Percentiles rank a stretch among this genome's conserved stretches.
Conservation (phyloP, 2,329 filamentous ascomycete genomes). For the Zasmidium angulare region DNA sequence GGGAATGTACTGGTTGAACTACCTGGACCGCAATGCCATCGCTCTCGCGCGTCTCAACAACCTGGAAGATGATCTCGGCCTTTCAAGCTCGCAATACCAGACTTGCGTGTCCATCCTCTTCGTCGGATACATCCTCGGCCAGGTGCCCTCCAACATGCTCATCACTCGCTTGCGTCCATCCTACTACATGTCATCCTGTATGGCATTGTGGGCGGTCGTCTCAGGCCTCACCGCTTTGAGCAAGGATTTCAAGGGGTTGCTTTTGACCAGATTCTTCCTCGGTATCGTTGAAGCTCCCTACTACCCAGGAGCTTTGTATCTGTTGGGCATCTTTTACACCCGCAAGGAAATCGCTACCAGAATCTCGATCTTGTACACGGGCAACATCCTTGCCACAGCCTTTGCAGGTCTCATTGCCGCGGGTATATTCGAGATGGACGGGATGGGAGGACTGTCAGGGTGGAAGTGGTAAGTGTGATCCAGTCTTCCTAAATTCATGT, state of each 20-base stretch:
- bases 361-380: slow-evolving; percentile 65
- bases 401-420: slow-evolving; percentile 61
- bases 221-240: slow-evolving; percentile 25
- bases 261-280: slow-evolving; percentile 22
- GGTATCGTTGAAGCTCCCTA: slow-evolving; percentile 18
- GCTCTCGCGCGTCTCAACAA: slow-evolving; percentile 41
- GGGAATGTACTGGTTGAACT: slow-evolving; percentile 31
- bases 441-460: slow-evolving; percentile 54
- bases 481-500: background rate
- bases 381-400: slow-evolving; percentile 56
- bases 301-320: slow-evolving; percentile 47
- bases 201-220: slow-evolving; percentile 38
- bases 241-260: slow-evolving; percentile 26
- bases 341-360: slow-evolving; percentile 69
- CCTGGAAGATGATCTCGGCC: slow-evolving; percentile 44
- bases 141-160: slow-evolving; percentile 46
- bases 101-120: slow-evolving; percentile 40
- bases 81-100: slow-evolving; percentile 42
- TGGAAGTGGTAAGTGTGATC: slow-evolving; percentile 50
- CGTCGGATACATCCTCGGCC: slow-evolving; percentile 42
- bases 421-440: slow-evolving; percentile 65
- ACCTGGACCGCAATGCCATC: slow-evolving; percentile 44
- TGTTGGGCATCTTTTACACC: slow-evolving; percentile 72
- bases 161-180: slow-evolving; percentile 42
- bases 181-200: slow-evolving; percentile 41